These are phyloP conservation scores for Cadophora malorum DNA, from an alignment of 2,329 filamentous ascomycete species.

Conservation along the genomic window DNA sequence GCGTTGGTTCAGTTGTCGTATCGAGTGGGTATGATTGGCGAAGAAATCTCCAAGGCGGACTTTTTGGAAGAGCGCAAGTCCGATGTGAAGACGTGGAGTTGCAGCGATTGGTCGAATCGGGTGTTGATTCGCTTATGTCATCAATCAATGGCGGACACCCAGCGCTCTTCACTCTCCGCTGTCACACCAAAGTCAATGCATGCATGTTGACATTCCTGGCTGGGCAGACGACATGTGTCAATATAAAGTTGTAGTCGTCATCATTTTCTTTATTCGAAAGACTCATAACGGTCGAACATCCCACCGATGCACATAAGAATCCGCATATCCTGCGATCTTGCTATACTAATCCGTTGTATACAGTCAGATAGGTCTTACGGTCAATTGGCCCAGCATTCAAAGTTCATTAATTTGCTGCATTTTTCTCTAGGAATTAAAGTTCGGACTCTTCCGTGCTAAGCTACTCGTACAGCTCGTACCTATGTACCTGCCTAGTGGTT, in stretches of 20 bases:
- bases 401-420: no score
- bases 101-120: conserved; percentile 6
- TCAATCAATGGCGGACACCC: neutral
- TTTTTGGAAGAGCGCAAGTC: neutral
- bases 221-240: conserved; percentile 13
- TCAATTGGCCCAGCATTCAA: neutral
- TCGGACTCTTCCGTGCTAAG: neutral
- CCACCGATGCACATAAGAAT: neutral
- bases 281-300: neutral
- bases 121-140: conserved; percentile 5
- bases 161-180: neutral
- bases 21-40: neutral
- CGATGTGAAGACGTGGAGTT: neutral
- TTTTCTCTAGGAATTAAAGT: neutral
- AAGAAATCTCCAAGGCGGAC: conserved; percentile 5
- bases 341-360: neutral
- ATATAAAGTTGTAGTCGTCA: neutral
- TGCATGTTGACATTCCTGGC: neutral
- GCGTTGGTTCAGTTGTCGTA: neutral
- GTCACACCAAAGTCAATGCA: neutral
- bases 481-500: neutral
- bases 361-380: neutral
- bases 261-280: neutral
- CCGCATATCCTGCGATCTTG: neutral
- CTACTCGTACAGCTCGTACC: neutral